A percentile compares a stretch with the other conserved stretches of the same genome.
These are phyloP conservation scores for Blastobotrys robertii DNA, from an alignment of 805 yeast genomes.

Conservation along the genomic window DNA sequence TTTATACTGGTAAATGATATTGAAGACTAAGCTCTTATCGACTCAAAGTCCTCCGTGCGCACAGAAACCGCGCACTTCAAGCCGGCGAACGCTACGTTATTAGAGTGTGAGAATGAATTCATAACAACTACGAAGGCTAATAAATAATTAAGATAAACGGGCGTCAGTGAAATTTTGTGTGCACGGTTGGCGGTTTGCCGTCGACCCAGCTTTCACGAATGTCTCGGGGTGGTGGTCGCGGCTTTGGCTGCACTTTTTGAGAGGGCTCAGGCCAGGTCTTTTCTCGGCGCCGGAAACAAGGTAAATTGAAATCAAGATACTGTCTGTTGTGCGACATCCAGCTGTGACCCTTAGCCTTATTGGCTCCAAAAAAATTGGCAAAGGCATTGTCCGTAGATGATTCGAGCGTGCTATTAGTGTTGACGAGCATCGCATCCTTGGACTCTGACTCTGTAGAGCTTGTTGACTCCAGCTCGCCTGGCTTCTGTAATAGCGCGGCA, in stretches of 20 bases:
- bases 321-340: slow-evolving; percentile 8
- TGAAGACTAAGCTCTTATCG: no score
- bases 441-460: neutral
- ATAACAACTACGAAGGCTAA: neutral
- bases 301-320: neutral
- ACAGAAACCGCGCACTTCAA: no score
- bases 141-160: neutral
- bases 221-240: slow-evolving; percentile 5
- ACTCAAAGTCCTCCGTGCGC: no score
- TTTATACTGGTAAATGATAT: no score
- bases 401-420: neutral
- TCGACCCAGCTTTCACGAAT: slow-evolving; percentile 4
- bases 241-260: neutral
- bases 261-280: neutral
- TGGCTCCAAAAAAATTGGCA: slow-evolving; percentile 7
- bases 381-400: slow-evolving; percentile 1
- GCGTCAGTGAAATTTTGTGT: neutral
- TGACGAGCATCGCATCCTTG: neutral
- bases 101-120: no score
- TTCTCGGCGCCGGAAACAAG: no score
- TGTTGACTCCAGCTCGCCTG: neutral
- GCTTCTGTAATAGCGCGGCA: slow-evolving; percentile 1
- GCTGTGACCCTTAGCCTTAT: slow-evolving; percentile 3
- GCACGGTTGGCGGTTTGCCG: neutral
- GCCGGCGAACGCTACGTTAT: no score